Evolutionary conservation across 2,329 filamentous ascomycete genomes (phyloP).

Genomic region (Aspergillus pseudoviridinutans): DNA sequence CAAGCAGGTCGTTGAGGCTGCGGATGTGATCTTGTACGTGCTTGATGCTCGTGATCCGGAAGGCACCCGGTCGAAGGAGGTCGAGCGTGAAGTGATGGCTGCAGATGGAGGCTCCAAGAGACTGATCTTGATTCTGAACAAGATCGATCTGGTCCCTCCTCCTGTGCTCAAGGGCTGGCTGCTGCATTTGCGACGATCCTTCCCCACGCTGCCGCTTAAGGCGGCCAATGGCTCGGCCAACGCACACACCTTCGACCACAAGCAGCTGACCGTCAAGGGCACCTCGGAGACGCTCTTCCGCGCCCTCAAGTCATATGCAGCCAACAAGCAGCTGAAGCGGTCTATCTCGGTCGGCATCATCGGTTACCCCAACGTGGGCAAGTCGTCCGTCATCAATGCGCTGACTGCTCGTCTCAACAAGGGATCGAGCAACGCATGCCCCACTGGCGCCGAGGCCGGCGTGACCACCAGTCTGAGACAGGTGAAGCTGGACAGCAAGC

Average conservation of each 20-base stretch:
- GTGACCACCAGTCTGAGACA: slow-evolving; percentile 84
- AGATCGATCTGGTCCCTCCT: slow-evolving; percentile 86
- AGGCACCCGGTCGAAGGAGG: slow-evolving; percentile 82
- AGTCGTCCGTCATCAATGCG: slow-evolving; percentile 94
- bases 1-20: slow-evolving; percentile 83
- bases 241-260: slow-evolving; percentile 88
- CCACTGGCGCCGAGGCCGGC: slow-evolving; percentile 84
- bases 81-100: slow-evolving; percentile 89
- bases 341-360: slow-evolving; percentile 89
- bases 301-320: slow-evolving; percentile 83
- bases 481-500: slow-evolving; percentile 91
- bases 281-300: slow-evolving; percentile 83
- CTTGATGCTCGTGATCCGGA: slow-evolving; percentile 89
- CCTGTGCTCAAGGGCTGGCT: slow-evolving; percentile 82
- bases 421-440: slow-evolving; percentile 65
- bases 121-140: slow-evolving; percentile 88
- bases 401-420: slow-evolving; percentile 71
- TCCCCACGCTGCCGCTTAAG: slow-evolving; percentile 85
- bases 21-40: slow-evolving; percentile 89
- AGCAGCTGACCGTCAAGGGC: slow-evolving; percentile 78
- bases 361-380: slow-evolving; percentile 93
- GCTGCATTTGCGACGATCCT: slow-evolving; percentile 76
- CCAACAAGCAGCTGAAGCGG: slow-evolving; percentile 78
- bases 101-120: slow-evolving; percentile 78
- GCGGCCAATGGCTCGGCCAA: slow-evolving; percentile 79